phyloP scores from a whole-genome alignment of 164 flowering plant genomes.

The Vitis rotundifolia region DNA sequence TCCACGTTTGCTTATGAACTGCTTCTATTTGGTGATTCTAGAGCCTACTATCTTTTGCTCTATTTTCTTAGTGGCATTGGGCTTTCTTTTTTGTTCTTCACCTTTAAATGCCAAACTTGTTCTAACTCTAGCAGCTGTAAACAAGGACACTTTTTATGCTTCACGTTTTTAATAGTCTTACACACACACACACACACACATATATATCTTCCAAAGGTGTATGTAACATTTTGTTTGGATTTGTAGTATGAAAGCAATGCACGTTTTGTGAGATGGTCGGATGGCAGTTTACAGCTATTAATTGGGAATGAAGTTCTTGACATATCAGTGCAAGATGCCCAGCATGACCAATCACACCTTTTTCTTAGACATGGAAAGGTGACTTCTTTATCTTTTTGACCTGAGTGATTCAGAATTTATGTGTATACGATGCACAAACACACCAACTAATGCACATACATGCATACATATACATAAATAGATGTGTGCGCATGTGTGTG shows the following conservation, averaged over 20 bases:
- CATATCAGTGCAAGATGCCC: slow-evolving; percentile 89
- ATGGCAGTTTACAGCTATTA: slow-evolving; percentile 88
- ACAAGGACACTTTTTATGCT: background rate
- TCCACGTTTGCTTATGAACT: background rate
- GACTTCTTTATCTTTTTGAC: background rate
- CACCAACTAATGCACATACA: too few species aligned
- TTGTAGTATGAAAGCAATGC: slow-evolving; percentile 96
- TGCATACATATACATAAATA: too few species aligned
- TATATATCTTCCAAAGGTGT: background rate
- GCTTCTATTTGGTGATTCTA: background rate
- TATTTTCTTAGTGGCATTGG: background rate
- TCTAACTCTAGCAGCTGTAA: too few species aligned
- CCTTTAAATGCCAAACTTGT: background rate
- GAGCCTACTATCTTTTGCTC: background rate
- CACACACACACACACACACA: too few species aligned
- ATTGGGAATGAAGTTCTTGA: slow-evolving; percentile 99
- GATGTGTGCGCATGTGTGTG: too few species aligned
- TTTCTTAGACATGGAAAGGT: slow-evolving; percentile 97
- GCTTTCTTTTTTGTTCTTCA: background rate
- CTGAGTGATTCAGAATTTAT: background rate
- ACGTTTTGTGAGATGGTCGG: slow-evolving; percentile 98
- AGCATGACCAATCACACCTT: slow-evolving; percentile 93
- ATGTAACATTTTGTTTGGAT: background rate
- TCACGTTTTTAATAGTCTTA: background rate
- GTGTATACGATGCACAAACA: background rate